Evolutionary conservation across 768 basidiomycete genomes (phyloP), one percentile per base, ranked within the genome.

Genomic region (Hygrophoropsis aurantiaca): DNA sequence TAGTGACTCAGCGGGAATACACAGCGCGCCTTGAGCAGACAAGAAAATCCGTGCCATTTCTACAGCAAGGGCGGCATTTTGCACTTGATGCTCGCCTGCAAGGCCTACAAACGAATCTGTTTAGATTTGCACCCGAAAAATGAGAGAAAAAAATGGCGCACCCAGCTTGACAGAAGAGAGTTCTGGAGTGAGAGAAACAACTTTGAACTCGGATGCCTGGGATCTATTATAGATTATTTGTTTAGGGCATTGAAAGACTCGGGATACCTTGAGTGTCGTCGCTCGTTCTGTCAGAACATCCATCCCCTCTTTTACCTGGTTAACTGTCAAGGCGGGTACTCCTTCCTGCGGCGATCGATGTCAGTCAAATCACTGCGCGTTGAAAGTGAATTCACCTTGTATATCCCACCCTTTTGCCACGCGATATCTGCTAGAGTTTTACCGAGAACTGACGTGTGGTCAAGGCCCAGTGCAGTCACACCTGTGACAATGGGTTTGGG

Each of bases 361-460:
- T 42, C 16, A 46, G 35, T 2, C 13, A 25, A 8, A 15, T 16
- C 43, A n/a, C 21, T 20, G 42, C 42, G 30, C 36, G 13, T 9
- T 20, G 15, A 16, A 19, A 23, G 5, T 27, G n/a, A 27, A 23
- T 52, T 23, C 42, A 82, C 88, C 78, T 99, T 99, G 70, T 87
- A 98, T 43, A 99, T 98, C 2, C 97, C 97, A 23, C 86, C 91
- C 65, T 99, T 99, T 60, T 98, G 95, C 78, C 81, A 82, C 1
- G 94, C 90, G 53, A 99, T 98, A 59, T 97, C 90, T 26, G 73
- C 67, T 4, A 98, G 67, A 0, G 94, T 97, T 58, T 86, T 86
- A 0, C 97, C 97, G 2, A 99, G 75, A 20, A 97, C 82, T 46
- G 76, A 71, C 35, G 89, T 82, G 68, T 99, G 97, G 59, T 99